Conservation (phyloP, 179 eudicot genomes). For the Sideroxylon spinosum region DNA sequence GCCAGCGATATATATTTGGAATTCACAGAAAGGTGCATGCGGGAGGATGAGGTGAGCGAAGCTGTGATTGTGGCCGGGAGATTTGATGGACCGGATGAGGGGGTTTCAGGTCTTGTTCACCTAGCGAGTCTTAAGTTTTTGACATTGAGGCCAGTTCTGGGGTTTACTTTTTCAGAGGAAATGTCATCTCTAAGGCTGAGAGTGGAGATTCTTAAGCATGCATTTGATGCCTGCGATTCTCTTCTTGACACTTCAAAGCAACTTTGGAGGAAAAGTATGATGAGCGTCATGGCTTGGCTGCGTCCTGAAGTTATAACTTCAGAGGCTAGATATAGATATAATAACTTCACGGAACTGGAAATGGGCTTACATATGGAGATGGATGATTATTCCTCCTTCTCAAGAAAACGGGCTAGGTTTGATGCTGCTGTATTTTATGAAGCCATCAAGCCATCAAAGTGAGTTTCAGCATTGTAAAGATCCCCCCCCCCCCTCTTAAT, state of each 20-base stretch:
- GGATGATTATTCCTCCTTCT: constrained; percentile 22
- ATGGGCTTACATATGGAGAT: constrained; percentile 18
- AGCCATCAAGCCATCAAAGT: constrained; percentile 93
- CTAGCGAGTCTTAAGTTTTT: constrained; percentile 54
- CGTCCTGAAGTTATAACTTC: constrained; percentile 86
- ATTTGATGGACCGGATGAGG: constrained; percentile 84
- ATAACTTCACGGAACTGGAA: constrained; percentile 24
- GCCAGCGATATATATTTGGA: constrained; percentile 50
- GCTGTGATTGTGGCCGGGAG: constrained; percentile 57
- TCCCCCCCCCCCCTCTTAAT: too few species aligned
- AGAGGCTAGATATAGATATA: constrained; percentile 69
- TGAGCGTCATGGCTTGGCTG: constrained; percentile 87
- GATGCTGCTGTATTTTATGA: constrained; percentile 84
- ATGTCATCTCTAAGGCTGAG: constrained; percentile 52
- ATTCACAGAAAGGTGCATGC: constrained; percentile 30
- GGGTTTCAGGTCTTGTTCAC: constrained; percentile 74
- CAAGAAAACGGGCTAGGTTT: constrained; percentile 44
- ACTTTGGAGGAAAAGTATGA: constrained; percentile 86
- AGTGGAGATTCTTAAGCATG: constrained; percentile 59
- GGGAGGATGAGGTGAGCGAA: constrained; percentile 29
- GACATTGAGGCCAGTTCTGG: constrained; percentile 66
- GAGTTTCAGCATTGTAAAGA: constrained; percentile 28
- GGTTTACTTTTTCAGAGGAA: constrained; percentile 34
- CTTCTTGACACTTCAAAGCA: constrained; percentile 62
- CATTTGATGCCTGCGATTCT: constrained; percentile 76